A percentile compares a stretch with the other conserved stretches of the same genome.
Evolutionary conservation across 345 rosid species (phyloP).

Genomic region (Zanthoxylum bungeanum): DNA sequence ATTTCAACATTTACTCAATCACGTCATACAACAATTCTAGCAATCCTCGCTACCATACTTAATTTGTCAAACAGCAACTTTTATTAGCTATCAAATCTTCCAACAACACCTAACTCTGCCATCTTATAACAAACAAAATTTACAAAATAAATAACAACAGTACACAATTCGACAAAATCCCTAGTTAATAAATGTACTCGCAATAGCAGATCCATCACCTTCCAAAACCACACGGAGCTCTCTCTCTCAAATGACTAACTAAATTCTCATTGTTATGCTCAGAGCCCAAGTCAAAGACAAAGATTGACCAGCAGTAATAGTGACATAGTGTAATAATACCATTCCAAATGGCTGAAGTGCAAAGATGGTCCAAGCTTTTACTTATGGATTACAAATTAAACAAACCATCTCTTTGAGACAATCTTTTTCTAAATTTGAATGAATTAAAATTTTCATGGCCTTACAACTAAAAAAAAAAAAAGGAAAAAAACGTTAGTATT

Average conservation of each 20-base stretch:
- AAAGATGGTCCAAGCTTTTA: not conserved
- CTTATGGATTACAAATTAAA: not conserved
- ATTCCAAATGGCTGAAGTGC: not conserved
- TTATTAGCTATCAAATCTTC: not conserved
- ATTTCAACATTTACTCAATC: not conserved
- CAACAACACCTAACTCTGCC: not conserved
- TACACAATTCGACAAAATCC: not conserved
- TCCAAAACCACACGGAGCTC: not conserved
- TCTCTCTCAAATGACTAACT: not conserved
- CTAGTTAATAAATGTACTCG: not conserved
- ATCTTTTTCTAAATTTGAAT: not conserved
- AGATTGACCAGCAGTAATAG: not conserved
- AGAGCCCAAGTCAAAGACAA: not conserved
- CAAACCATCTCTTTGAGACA: not conserved
- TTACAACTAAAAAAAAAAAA: not conserved
- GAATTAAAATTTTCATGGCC: not conserved
- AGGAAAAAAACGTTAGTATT: not conserved
- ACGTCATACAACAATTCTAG: not conserved
- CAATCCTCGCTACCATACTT: not conserved
- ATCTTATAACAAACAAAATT: not conserved
- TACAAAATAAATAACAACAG: not conserved
- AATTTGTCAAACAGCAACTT: not conserved
- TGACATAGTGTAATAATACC: too few relatives aligned
- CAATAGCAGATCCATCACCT: not conserved
- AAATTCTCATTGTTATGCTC: not conserved